Evolutionary conservation across 2,329 filamentous ascomycete species (phyloP).

Genomic region (Aspergillus sp.): DNA sequence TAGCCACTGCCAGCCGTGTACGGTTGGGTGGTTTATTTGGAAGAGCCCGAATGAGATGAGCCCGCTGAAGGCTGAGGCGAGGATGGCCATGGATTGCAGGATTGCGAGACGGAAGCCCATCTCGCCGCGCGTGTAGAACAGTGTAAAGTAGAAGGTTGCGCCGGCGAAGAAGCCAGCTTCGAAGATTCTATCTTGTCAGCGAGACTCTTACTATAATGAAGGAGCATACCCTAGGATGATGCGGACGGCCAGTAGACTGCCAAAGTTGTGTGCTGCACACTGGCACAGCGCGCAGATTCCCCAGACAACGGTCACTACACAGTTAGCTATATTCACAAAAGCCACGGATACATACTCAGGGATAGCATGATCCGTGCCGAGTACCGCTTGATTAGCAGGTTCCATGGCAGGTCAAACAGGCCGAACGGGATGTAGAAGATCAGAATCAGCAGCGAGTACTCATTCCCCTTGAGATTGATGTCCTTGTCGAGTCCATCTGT

Average conservation of each 20-base stretch:
- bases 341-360: conserved; percentile 14
- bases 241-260: conserved; percentile 50
- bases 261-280: conserved; percentile 51
- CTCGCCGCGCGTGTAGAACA: conserved; percentile 46
- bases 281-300: conserved; percentile 43
- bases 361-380: conserved; percentile 46
- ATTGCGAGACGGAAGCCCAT: conserved; percentile 47
- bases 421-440: conserved; percentile 55
- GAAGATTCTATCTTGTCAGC: conserved; percentile 19
- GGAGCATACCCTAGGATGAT: conserved; percentile 35
- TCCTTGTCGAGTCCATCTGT: conserved; percentile 51
- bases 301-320: conserved; percentile 31
- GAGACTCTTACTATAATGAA: neutral
- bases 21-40: conserved; percentile 48
- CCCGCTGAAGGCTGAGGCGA: conserved; percentile 44
- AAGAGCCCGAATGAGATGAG: conserved; percentile 45
- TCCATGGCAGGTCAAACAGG: conserved; percentile 51
- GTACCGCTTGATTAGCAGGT: conserved; percentile 36
- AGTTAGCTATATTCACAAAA: conserved; percentile 37
- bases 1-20: conserved; percentile 50
- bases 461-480: conserved; percentile 34
- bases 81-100: conserved; percentile 45
- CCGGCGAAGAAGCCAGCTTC: conserved; percentile 59
- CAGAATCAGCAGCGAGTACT: conserved; percentile 38
- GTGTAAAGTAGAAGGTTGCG: conserved; percentile 54